Evolutionary conservation across 495 filamentous ascomycete species (phyloP).

Genomic region (Zalerion maritima): DNA sequence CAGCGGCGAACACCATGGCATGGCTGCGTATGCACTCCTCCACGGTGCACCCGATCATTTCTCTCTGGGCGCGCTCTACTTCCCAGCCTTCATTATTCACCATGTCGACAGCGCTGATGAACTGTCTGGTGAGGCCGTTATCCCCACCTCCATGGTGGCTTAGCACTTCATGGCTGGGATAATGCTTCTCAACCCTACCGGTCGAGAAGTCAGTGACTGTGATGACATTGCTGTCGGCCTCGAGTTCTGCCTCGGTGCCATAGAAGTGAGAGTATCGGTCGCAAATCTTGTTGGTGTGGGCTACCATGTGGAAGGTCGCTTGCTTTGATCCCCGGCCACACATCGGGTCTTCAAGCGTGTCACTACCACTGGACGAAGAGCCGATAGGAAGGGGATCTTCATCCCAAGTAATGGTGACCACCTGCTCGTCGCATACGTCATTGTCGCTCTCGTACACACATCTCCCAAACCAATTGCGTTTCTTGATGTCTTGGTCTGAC

Average conservation of each 20-base stretch:
- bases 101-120: slow-evolving; percentile 63
- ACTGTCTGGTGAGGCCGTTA: slow-evolving; percentile 62
- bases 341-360: slow-evolving; percentile 11
- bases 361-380: slow-evolving; percentile 8
- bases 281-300: slow-evolving; percentile 75
- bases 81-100: slow-evolving; percentile 56
- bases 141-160: slow-evolving; percentile 89
- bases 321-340: slow-evolving; percentile 55
- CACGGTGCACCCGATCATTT: slow-evolving; percentile 62
- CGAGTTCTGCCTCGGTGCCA: slow-evolving; percentile 72
- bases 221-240: slow-evolving; percentile 57
- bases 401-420: slow-evolving; percentile 76
- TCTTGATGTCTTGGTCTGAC: slow-evolving; percentile 35
- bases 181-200: slow-evolving; percentile 35
- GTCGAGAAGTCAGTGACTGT: slow-evolving; percentile 48
- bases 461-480: slow-evolving; percentile 71
- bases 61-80: slow-evolving; percentile 58
- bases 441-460: slow-evolving; percentile 92
- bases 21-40: slow-evolving; percentile 82
- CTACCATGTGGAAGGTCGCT: slow-evolving; percentile 86
- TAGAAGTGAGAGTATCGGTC: slow-evolving; percentile 69
- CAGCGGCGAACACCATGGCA: slow-evolving; percentile 87
- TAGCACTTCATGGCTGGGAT: slow-evolving; percentile 34
- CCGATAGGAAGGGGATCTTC: slow-evolving; percentile 32
- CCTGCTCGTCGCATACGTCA: slow-evolving; percentile 81